A percentile compares a stretch with the other conserved stretches of the same genome.
Evolutionary conservation across 306 rosid species (phyloP).

Genomic region (Aeschynomene evenia): DNA sequence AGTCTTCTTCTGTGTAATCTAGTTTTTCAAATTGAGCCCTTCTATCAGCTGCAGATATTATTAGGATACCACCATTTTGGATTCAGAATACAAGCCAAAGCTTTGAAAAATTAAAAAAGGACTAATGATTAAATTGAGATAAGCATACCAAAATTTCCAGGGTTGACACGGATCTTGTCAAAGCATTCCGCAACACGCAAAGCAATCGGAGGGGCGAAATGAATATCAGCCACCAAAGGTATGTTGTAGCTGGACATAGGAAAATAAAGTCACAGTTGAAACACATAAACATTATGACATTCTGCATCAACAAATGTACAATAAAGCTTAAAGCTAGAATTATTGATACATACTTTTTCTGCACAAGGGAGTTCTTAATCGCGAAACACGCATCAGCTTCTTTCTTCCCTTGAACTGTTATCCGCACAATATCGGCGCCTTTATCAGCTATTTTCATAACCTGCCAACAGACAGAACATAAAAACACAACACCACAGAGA

Average conservation of each 20-base stretch:
- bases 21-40: constrained; percentile 89
- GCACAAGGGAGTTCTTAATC: constrained; percentile 86
- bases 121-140: neutral
- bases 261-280: constrained; percentile 23
- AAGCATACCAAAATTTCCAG: constrained; percentile 81
- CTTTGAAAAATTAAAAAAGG: neutral
- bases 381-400: constrained; percentile 97
- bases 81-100: constrained; percentile 20
- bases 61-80: constrained; percentile 33
- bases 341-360: constrained; percentile 74
- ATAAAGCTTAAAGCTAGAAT: neutral
- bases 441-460: constrained; percentile 92
- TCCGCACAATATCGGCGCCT: constrained; percentile 93
- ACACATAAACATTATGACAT: neutral
- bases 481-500: neutral
- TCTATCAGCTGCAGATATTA: constrained; percentile 96
- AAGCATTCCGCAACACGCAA: constrained; percentile 89
- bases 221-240: constrained; percentile 90
- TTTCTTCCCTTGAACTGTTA: constrained; percentile 96
- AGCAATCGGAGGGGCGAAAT: constrained; percentile 85
- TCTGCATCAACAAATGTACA: constrained; percentile 22
- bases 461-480: constrained; percentile 40
- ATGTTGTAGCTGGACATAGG: constrained; percentile 65
- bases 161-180: constrained; percentile 93
- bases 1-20: constrained; percentile 90